A percentile compares a stretch with the other conserved stretches of the same genome.
phyloP scores from a whole-genome alignment of 1,284 basidiomycete genomes.

The Marasmius oreades region DNA sequence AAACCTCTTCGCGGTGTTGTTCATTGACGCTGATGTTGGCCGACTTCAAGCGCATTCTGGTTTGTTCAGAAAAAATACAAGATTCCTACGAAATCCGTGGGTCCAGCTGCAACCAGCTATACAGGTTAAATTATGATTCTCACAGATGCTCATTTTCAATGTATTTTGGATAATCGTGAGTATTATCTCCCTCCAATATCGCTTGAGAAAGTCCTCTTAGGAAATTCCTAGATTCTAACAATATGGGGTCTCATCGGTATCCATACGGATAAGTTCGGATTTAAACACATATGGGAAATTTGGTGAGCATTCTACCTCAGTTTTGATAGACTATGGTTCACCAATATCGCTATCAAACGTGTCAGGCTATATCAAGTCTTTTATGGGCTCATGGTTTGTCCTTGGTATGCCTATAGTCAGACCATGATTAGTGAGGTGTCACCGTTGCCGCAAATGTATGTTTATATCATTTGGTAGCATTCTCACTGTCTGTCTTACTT shows the following conservation, averaged over 20 bases:
- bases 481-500: conserved; percentile 8
- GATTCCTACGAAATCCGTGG: conserved; percentile 68
- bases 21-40: conserved; percentile 7
- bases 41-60: conserved; percentile 64
- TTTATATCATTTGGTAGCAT: conserved; percentile 16
- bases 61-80: conserved; percentile 69
- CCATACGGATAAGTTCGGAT: conserved; percentile 72
- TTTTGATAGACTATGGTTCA: neutral
- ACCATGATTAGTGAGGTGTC: conserved; percentile 85
- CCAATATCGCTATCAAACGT: neutral
- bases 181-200: conserved; percentile 3
- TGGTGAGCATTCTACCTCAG: conserved; percentile 39
- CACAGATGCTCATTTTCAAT: conserved; percentile 69
- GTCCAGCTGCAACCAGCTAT: conserved; percentile 14
- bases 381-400: conserved; percentile 77
- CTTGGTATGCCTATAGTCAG: conserved; percentile 83
- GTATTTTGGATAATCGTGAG: conserved; percentile 68
- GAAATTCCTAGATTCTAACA: conserved; percentile 49
- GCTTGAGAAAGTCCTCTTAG: neutral
- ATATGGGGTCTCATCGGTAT: conserved; percentile 78
- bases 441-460: conserved; percentile 67
- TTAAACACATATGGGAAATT: conserved; percentile 81
- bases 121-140: conserved; percentile 4
- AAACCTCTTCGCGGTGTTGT: neutral
- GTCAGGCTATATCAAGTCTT: conserved; percentile 66